Base-by-base conservation (phyloP, 2,329 filamentous ascomycete genomes). In the Ophiocordyceps sinensis region DNA sequence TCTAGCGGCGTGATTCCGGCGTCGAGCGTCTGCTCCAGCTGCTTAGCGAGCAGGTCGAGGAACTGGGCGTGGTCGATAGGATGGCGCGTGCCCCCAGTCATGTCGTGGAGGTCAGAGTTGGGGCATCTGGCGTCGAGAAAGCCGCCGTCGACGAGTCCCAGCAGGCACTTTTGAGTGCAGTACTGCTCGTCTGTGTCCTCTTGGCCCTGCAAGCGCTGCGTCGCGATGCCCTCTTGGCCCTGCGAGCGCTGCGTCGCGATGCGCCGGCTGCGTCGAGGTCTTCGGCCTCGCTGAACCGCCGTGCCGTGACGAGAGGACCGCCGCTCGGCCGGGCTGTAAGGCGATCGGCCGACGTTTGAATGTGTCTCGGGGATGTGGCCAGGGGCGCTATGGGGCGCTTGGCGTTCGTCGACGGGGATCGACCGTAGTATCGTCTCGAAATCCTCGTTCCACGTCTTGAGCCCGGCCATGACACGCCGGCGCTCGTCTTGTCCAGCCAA, bases 121-220 rank as follows among this genome's bases (percentile, higher is more conserved):
- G 62, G 65, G 48, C 63, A 66, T 6, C 44, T 19, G 34, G 42
- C 19, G 44, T 66, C 59, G 12, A 65, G 53, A 3, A 43, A 23
- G 6, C 47, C 46, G 31, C 55, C 49, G 7, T 45, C 44, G 7
- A 55, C 46, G 31, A 67, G 48, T n/a, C 61, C 61, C 12, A 56
- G 48, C 15, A 67, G 52, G 47, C 63, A 66, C 31, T 52, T 52
- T 23, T 64, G 56, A 1, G 61, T 62, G 47, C 59, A 67, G 46
- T 64, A 65, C 36, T 37, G 14, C 11, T 28, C 13, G 6, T 34
- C 17, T 11, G 6, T 19, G 5, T 8, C 34, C 32, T 36, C 23
- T 23, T 23, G 23, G 7, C 23, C 42, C 39, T 17, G 35, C 13
- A 19, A n/a, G 26, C 38, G 31, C n/a, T n/a, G n/a, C n/a, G n/a